phyloP scores from a whole-genome alignment of 768 basidiomycete species.

The Tylopilus sp. region DNA sequence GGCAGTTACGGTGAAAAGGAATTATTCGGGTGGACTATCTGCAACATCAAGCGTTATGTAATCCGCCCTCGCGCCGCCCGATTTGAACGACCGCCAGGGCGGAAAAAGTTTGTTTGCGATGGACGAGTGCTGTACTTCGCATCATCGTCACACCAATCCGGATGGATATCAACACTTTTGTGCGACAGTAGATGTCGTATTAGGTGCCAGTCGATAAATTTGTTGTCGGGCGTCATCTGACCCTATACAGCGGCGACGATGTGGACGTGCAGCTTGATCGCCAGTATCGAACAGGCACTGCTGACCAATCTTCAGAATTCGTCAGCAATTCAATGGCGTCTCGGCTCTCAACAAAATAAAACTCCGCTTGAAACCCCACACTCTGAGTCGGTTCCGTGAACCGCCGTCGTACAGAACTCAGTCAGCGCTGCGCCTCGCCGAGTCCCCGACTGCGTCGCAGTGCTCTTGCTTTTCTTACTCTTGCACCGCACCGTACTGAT shows the following conservation, averaged over 20 bases:
- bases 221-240: too few species aligned
- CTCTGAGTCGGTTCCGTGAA: not conserved
- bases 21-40: slow-evolving; percentile 10
- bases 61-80: slow-evolving; percentile 1
- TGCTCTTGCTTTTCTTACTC: too few species aligned
- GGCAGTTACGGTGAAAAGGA: slow-evolving; percentile 7
- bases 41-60: slow-evolving; percentile 15
- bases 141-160: not conserved
- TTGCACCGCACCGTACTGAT: too few species aligned
- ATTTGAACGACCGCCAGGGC: too few species aligned
- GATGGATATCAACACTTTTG: not conserved
- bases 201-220: not conserved
- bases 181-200: not conserved
- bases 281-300: not conserved
- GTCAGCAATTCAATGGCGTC: not conserved
- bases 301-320: not conserved
- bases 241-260: not conserved
- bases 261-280: not conserved
- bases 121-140: slow-evolving; percentile 8
- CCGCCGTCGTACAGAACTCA: not conserved
- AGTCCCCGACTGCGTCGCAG: too few species aligned
- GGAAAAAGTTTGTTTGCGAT: too few species aligned
- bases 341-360: not conserved
- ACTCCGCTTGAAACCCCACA: not conserved
- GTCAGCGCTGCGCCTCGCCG: too few species aligned